Evolutionary conservation across 2,329 filamentous ascomycete genomes (phyloP).

Genomic region (Cercospora zeina): DNA sequence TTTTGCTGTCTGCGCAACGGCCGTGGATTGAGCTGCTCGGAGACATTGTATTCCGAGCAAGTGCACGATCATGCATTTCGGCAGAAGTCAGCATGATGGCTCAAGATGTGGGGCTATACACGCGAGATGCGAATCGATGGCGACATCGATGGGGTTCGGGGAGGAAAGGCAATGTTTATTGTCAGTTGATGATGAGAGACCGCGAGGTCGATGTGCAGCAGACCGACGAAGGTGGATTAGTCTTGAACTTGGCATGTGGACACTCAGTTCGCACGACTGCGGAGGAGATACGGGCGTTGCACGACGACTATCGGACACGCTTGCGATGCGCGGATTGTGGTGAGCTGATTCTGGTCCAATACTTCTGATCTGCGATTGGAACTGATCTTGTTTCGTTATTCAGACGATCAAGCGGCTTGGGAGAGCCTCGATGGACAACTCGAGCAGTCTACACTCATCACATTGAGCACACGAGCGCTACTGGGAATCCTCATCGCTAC

Average conservation of each 20-base stretch:
- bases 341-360: constrained; percentile 2
- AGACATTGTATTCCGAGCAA: constrained; percentile 10
- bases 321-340: constrained; percentile 10
- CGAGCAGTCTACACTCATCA: background rate
- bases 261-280: background rate
- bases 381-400: background rate
- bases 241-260: constrained; percentile 10
- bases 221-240: background rate
- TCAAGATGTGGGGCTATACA: background rate
- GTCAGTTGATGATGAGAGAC: constrained; percentile 4
- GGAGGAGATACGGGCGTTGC: background rate
- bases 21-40: constrained; percentile 18
- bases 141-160: constrained; percentile 8
- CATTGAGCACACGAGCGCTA: constrained; percentile 1
- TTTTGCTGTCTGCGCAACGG: constrained; percentile 1
- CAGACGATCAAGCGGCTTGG: constrained; percentile 15
- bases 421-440: constrained; percentile 10
- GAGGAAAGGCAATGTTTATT: background rate
- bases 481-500: constrained; percentile 6
- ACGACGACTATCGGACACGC: background rate
- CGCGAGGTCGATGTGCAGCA: background rate
- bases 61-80: constrained; percentile 10
- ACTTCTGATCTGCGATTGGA: constrained; percentile 1
- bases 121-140: background rate
- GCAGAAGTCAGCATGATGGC: constrained; percentile 12